Base-by-base conservation (phyloP, 2,329 filamentous ascomycete genomes). In the Venturia aucupariae region DNA sequence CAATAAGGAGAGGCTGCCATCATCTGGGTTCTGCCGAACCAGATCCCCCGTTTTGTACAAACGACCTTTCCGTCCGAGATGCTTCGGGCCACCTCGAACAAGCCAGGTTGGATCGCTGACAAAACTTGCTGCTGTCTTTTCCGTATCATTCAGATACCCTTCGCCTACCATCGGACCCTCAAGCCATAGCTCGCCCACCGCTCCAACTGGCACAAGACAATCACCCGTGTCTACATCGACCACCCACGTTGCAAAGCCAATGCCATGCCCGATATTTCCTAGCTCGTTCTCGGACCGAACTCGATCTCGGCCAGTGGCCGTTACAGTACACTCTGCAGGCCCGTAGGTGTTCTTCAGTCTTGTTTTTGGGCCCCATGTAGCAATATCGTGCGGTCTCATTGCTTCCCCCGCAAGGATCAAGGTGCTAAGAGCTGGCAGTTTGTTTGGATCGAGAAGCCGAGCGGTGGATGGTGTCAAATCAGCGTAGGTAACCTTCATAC, bases 1-100 rank as follows among this genome's bases (percentile, higher is more conserved):
- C 2, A 95, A 79, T 71, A 96, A 97, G 65, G 93, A 89, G 68
- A 96, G 92, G 57, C 87, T 90, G 0, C 85, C 86, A n/a, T n/a
- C n/a, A 72, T 97, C 89, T 63, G 91, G 81, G 7, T 96, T 76
- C 19, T 96, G 81, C 7, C 92, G 82, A 1, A 96, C 92, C 0
- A 96, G 80, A 72, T 97, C 92, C 0, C 92, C 92, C 0, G 93
- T 97, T 8, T 91, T 84, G 71, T 97, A 97, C 0, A 96, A 77
- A 7, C 48, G 7, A 8, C 19, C 10, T 7, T 8, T 30, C 8
- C 22, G 10, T 11, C 57, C 3, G 81, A 80, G 3, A 90, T 91
- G 71, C 22, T 46, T 46, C 1, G 61, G 82, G n/a, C n/a, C n/a
- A n/a, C n/a, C n/a, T 17, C 8, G 7, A 17, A 41, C 39, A 59